Evolutionary conservation across 164 flowering plant species (phyloP).

Genomic region (Macadamia integrifolia): DNA sequence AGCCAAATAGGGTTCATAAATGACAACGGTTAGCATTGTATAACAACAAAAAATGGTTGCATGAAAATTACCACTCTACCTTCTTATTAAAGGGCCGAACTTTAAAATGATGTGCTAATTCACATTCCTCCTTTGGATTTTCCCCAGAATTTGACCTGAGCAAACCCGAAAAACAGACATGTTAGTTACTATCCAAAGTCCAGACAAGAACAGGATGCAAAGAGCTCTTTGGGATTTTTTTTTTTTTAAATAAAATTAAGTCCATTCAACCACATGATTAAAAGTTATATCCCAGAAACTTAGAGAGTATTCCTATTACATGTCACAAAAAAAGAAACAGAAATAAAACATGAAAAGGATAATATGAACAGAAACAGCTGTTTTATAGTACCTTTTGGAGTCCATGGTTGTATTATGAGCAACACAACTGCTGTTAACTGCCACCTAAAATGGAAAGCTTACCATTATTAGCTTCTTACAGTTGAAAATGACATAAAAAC

Average conservation of each 20-base stretch:
- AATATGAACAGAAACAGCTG: too few species aligned
- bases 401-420: constrained; percentile 27
- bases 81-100: constrained; percentile 80
- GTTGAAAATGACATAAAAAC: background rate
- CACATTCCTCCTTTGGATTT: constrained; percentile 32
- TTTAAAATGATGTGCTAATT: constrained; percentile 38
- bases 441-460: constrained; percentile 32
- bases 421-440: constrained; percentile 14
- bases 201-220: background rate
- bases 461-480: background rate
- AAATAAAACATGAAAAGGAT: too few species aligned
- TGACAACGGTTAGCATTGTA: background rate
- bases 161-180: background rate
- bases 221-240: too few species aligned
- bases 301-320: too few species aligned
- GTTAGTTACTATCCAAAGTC: constrained; percentile 1
- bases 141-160: constrained; percentile 32
- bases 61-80: constrained; percentile 29
- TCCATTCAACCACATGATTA: too few species aligned
- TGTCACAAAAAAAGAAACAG: too few species aligned
- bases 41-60: background rate
- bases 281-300: too few species aligned
- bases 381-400: constrained; percentile 30
- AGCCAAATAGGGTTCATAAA: constrained; percentile 7
- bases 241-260: too few species aligned